Percentiles rank a stretch among this genome's conserved stretches.
phyloP scores from a whole-genome alignment of 768 basidiomycete species.

The Exidia glandulosa region DNA sequence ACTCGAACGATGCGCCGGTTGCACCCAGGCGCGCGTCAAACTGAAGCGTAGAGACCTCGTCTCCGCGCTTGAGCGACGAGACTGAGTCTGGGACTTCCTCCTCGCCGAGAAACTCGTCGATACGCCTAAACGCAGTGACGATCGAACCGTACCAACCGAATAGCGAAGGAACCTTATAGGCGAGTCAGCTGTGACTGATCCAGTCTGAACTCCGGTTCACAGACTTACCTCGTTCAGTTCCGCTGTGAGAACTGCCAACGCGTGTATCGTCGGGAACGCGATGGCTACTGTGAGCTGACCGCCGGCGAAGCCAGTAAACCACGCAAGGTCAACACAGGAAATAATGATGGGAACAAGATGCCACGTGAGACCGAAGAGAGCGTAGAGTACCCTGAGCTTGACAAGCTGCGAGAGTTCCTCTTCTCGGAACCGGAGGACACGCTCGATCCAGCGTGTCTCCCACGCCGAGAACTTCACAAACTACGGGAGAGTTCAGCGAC shows the following conservation, averaged over 20 bases:
- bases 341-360: not conserved
- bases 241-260: not conserved
- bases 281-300: not conserved
- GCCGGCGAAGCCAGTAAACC: not conserved
- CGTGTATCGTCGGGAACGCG: not conserved
- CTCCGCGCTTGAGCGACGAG: slow-evolving; percentile 40
- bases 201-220: not conserved
- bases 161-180: not conserved
- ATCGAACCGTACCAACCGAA: not conserved
- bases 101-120: slow-evolving; percentile 61
- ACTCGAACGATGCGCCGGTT: not conserved
- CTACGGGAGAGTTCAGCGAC: not conserved
- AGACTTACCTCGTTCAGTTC: not conserved
- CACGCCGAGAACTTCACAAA: not conserved
- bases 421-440: not conserved
- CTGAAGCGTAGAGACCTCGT: not conserved
- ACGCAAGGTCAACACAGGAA: not conserved
- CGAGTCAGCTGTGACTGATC: not conserved
- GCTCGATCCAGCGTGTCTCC: not conserved
- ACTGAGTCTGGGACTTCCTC: slow-evolving; percentile 77
- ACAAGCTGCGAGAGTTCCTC: not conserved
- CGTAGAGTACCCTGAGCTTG: not conserved
- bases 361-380: not conserved
- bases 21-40: not conserved
- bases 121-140: slow-evolving; percentile 44